Evolutionary conservation across 2,329 filamentous ascomycete genomes (phyloP), one percentile per base, ranked within the genome.

Genomic region (Aphanoascus verrucosus): DNA sequence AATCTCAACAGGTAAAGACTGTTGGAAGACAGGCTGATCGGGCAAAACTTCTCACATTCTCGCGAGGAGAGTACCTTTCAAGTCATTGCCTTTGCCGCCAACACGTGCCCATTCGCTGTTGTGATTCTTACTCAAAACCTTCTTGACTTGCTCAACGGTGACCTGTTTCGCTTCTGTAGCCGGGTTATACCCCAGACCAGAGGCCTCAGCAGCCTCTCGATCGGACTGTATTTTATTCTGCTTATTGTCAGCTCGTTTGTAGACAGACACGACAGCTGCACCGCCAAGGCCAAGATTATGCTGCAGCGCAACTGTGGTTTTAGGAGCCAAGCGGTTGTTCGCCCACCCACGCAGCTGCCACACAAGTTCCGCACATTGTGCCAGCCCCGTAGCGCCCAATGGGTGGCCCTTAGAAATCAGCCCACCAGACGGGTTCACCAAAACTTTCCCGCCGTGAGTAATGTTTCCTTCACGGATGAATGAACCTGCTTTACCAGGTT

Each of bases 291-390:
- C 63, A 9, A 65, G 40, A 43, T 66, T 66, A 46, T 66, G 64
- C 56, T 66, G 63, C 11, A 66, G 53, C 2, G 57, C 60, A 5
- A 59, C 59, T 1, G 32, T 46, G 0, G 55, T 58, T n/a, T 31
- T 37, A 3, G 54, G 51, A 8, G 58, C 60, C 1, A 62, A 56
- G 1, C 62, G 56, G 48, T 62, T 65, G 55, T 61, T 62, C 3
- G 64, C 63, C 62, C 63, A 66, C 17, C 64, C 64, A 17, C 63
- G 54, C 6, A 66, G 57, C 32, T 66, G 64, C 64, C 64, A 66
- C 15, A 59, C 59, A 2, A 66, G 50, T 44, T 66, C 64, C 8
- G 63, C 58, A 43, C 63, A 66, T 47, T 66, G 63, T 6, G 64
- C 64, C 2, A 66, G 56, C 2, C 64, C 64, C 0, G 64, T 65